Evolutionary conservation across 257 asterid genomes (phyloP), one percentile per base, ranked within the genome.

Genomic region (Orobanche coerulescens): DNA sequence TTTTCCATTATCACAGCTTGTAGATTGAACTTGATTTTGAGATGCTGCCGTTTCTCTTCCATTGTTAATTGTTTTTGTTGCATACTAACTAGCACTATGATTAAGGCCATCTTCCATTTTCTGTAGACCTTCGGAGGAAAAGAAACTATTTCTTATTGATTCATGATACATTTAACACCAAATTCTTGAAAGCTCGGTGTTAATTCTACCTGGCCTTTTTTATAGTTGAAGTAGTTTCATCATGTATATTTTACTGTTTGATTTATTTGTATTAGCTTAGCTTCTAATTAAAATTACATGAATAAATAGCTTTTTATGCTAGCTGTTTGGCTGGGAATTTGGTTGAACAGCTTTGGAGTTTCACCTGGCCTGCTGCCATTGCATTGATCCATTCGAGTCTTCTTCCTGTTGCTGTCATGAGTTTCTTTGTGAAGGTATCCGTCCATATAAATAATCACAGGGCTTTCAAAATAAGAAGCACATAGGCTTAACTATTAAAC

Each of bases 311-410:
- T 75, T 73, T 92, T 28, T 92, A 88, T 68, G 97, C 94, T 72
- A 82, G 86, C 81, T 89, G 92, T 79, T 69, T 89, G 75, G 95
- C 85, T 81, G 97, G 92, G 71, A 84, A 81, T 77, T 72, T 79
- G 81, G 97, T 86, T 74, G 97, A 89, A 75, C 95, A 90, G 73
- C 95, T 90, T 11, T 86, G 97, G 97, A 84, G 65, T 75, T 84
- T 89, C 46, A 82, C 95, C 42, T 90, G 92, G 84, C 97, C 97
- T 65, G 92, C 88, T 67, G 78, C 94, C 71, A 82, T 90, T 75
- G 92, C 95, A 52, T 69, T 87, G 81, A 80, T 84, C 51, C 92
- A 84, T 68, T 84, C 84, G 14, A 86, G 95, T 64, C 94, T 86
- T 79, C 97, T 82, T 76, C 94, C 95, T 61, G 94, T 90, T 43